Conservation (phyloP, 2,329 filamentous ascomycete genomes). For the Aspergillus fijiensis region DNA sequence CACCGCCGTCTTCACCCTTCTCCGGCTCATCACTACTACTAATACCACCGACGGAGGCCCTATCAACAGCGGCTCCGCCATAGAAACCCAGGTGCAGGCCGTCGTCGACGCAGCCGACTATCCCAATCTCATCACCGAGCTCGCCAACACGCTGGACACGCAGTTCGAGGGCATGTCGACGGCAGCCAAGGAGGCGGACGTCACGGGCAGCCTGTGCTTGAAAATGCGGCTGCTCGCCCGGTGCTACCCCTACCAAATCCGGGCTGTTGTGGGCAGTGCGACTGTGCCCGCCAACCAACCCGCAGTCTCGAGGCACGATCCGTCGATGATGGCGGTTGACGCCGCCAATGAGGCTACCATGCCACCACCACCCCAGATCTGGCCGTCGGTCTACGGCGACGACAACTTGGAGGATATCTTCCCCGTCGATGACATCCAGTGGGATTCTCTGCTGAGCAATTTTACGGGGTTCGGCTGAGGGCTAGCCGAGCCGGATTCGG, state of each 20-base stretch:
- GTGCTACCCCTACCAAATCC: slow-evolving; percentile 24
- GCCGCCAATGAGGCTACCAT: neutral
- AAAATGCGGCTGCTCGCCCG: slow-evolving; percentile 23
- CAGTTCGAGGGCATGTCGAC: slow-evolving; percentile 16
- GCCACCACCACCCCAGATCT: neutral
- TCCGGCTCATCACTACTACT: neutral
- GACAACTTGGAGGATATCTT: slow-evolving; percentile 16
- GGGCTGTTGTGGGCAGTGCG: slow-evolving; percentile 11
- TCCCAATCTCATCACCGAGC: neutral
- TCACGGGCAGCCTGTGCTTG: slow-evolving; percentile 23
- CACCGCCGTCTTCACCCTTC: neutral
- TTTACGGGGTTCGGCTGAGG: slow-evolving; percentile 19
- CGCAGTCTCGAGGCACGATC: neutral
- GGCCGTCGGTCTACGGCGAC: slow-evolving; percentile 8
- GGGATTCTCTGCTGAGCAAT: slow-evolving; percentile 22
- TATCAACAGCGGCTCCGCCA: neutral
- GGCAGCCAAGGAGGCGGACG: slow-evolving; percentile 19
- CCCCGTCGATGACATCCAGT: slow-evolving; percentile 18
- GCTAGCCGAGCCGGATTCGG: too few species aligned
- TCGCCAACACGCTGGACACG: slow-evolving; percentile 13
- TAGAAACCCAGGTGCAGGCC: neutral
- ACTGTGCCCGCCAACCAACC: slow-evolving; percentile 1
- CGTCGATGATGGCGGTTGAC: neutral
- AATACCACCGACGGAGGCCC: neutral
- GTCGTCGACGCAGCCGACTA: slow-evolving; percentile 1